Evolutionary conservation across 805 yeast species (phyloP), one percentile per base, ranked within the genome.

Genomic region (Pichia californica): DNA sequence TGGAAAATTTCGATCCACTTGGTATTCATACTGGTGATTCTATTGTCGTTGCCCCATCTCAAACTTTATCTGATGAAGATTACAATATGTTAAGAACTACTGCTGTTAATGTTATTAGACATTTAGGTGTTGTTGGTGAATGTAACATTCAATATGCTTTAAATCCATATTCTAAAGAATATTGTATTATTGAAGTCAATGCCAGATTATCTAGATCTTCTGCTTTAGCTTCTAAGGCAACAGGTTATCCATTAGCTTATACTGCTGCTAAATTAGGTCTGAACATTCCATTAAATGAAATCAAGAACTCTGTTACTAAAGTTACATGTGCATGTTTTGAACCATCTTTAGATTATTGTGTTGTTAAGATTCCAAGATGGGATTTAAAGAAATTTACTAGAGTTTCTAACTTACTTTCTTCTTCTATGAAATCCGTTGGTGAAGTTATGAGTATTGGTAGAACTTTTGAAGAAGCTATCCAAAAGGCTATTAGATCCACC

Each of bases 21-120:
- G 99, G 99, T 64, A 89, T 91, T 59, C 99, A 91, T 64, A 91
- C 99, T 47, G 99, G 99, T 76, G 99, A 91, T 67, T 93, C 98
- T 43, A 93, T 91, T 59, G 99, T 91, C 45, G 96, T 91, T 59
- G 99, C 99, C 43, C 99, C 99, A 40, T 89, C 97, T 35, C 99
- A 91, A 72, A 91, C 99, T 34, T 71, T 91, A 52, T 84, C 96
- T 16, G 98, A 91, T 63, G 96, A 87, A 64, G 99, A 91, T 60
- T 91, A 89, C 71, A 87, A 91, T 70, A 93, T 93, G 98, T 76
- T 91, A 62, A 81, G 99, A 71, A 84, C 97, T 40, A 88, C 99
- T 36, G 99, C 99, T 37, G 93, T 93, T 55, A 93, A 91, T 52
- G 95, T 91, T 51, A 93, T 91, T 55, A 82, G 98, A 67, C 99